Conservation (phyloP, 1,284 basidiomycete genomes). For the Testicularia cyperi region DNA sequence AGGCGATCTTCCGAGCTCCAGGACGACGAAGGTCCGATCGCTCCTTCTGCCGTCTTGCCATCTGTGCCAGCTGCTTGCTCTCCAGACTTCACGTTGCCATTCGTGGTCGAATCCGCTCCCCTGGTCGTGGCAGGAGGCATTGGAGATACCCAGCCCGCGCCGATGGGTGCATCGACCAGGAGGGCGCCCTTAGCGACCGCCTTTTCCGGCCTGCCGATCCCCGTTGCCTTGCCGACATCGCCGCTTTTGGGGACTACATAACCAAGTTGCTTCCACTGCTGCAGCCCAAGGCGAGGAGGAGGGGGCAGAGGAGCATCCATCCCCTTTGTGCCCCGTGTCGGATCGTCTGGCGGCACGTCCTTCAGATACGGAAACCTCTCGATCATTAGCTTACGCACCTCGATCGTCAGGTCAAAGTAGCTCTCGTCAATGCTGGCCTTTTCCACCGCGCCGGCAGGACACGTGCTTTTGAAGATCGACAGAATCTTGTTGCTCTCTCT, state of each 20-base stretch:
- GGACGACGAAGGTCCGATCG: conserved; percentile 3
- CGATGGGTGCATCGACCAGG: conserved; percentile 34
- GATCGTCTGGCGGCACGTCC: conserved; percentile 26
- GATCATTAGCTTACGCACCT: conserved; percentile 54
- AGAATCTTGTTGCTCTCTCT: conserved; percentile 87
- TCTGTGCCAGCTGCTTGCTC: neutral
- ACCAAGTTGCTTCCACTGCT: conserved; percentile 71
- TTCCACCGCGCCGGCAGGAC: conserved; percentile 68
- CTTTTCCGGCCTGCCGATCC: conserved; percentile 43
- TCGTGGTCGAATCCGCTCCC: too few species aligned
- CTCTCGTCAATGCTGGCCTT: conserved; percentile 68
- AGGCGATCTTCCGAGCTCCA: conserved; percentile 26
- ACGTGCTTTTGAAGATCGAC: conserved; percentile 76
- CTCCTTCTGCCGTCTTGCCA: conserved; percentile 29
- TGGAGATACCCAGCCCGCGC: conserved; percentile 17
- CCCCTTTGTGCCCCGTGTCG: conserved; percentile 62
- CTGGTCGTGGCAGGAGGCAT: conserved; percentile 2
- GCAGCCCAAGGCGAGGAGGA: conserved; percentile 66
- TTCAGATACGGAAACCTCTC: conserved; percentile 70
- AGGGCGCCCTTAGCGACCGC: conserved; percentile 27
- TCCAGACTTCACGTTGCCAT: too few species aligned
- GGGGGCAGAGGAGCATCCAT: conserved; percentile 79
- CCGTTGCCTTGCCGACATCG: conserved; percentile 51
- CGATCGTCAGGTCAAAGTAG: conserved; percentile 57
- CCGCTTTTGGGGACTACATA: conserved; percentile 71